Evolutionary conservation across 352 stramenopile species (phyloP).

Genomic region (Thraustochytrium sp.): DNA sequence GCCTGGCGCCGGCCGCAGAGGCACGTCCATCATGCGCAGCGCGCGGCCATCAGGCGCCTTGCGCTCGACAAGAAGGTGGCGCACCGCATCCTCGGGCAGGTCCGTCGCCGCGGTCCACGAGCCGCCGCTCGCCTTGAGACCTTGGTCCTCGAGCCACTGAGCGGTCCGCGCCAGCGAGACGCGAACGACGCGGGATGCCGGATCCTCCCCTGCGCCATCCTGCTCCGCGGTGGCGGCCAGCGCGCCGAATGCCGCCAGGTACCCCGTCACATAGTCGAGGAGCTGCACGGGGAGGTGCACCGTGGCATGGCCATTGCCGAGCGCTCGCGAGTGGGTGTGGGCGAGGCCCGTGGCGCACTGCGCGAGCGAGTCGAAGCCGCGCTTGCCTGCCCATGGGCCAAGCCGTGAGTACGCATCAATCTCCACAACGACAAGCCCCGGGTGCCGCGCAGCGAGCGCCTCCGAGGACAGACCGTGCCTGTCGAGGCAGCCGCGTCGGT

Average conservation of each 20-base stretch:
- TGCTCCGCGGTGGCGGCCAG: conserved; percentile 46
- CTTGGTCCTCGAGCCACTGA: background rate
- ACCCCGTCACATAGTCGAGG: conserved; percentile 53
- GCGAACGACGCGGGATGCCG: background rate
- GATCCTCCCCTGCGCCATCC: background rate
- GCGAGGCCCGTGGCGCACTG: conserved; percentile 52
- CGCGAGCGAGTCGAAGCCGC: conserved; percentile 55
- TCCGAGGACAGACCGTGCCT: conserved; percentile 51
- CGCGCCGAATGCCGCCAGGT: conserved; percentile 39
- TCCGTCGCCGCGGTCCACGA: background rate
- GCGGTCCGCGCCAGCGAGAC: background rate
- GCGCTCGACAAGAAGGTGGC: background rate
- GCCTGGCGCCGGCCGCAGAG: background rate
- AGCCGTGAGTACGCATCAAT: conserved; percentile 52
- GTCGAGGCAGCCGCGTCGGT: conserved; percentile 51
- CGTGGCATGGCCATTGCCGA: background rate
- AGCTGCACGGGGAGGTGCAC: conserved; percentile 54
- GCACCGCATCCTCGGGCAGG: background rate
- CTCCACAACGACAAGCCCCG: conserved; percentile 50
- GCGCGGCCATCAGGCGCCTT: background rate
- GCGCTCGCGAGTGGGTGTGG: conserved; percentile 46
- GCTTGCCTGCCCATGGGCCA: conserved; percentile 45
- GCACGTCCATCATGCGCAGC: background rate
- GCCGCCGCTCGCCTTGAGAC: background rate
- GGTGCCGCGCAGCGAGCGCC: conserved; percentile 47